Percentiles rank a stretch among this genome's conserved stretches.
Evolutionary conservation across 148 eudicot genomes (phyloP).

Genomic region (Chenopodium quinoa): DNA sequence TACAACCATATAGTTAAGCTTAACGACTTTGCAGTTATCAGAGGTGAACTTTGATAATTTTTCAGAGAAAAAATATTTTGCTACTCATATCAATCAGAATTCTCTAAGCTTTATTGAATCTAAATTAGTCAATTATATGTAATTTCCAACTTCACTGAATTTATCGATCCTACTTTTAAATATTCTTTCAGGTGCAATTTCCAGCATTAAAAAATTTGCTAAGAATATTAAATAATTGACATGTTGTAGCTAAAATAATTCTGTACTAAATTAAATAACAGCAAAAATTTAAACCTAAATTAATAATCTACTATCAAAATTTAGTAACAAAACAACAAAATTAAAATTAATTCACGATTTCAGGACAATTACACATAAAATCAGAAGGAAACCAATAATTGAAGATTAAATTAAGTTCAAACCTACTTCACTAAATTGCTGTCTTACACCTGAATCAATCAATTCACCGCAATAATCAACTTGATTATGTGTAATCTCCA

Average conservation of each 20-base stretch:
- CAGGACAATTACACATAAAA: neutral
- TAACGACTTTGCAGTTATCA: no score
- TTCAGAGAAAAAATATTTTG: no score
- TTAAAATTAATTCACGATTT: neutral
- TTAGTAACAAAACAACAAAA: neutral
- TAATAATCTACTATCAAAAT: neutral
- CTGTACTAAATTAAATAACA: neutral
- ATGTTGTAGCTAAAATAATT: neutral
- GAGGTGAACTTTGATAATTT: no score
- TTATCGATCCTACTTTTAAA: neutral
- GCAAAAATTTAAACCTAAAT: neutral
- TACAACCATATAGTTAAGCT: neutral
- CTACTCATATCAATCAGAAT: neutral
- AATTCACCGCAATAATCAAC: neutral
- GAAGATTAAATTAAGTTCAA: neutral
- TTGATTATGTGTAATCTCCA: neutral
- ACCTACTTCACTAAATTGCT: neutral
- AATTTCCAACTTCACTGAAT: neutral
- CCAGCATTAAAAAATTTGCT: neutral
- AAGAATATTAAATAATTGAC: neutral
- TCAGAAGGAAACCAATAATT: neutral
- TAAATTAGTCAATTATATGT: neutral
- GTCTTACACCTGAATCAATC: neutral
- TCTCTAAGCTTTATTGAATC: neutral
- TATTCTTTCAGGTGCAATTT: neutral